Evolutionary conservation across 768 basidiomycete genomes (phyloP), one percentile per base, ranked within the genome.

Genomic region (Auriscalpium vulgare): DNA sequence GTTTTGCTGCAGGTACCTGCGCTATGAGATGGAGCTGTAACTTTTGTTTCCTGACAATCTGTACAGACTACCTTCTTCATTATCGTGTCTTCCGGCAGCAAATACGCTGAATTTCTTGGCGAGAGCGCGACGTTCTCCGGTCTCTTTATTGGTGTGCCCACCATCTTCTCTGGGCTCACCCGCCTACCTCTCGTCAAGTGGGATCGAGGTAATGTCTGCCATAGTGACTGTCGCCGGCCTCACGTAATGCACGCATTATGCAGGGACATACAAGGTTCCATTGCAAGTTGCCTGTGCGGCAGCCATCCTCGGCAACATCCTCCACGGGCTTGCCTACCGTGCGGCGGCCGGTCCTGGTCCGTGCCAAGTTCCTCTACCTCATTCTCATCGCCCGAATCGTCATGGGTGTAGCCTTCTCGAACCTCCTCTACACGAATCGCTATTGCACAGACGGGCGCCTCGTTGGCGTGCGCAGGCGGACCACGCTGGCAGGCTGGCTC

Each of bases 101-200:
- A 74, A 51, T 87, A 88, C 62, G 80, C 83, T 0, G 74, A 80
- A 56, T 72, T 78, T 59, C 71, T 87, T 8, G 84, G 84, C 21
- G 86, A 85, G 16, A 77, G 72, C n/a, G 72, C 82, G n/a, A 83
- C 82, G 0, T 88, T 88, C 65, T 82, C 84, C 37, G 84, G 86
- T 51, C 63, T 88, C 7, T 76, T 78, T 37, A 81, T 86, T 56
- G 86, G 86, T 60, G 83, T 88, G 56, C 87, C 85, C 10, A 79
- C 81, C 10, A 69, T 80, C 2, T 77, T 86, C 56, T 78, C 84
- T 36, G 85, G 83, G 0, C 58, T 88, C 0, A 68, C 75, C 1
- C 72, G 87, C 13, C 63, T 86, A 16, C 82, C 82, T 3, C 67
- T 87, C 53, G 75, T 77, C 46, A 77, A 65, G 63, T 71, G 73